Conservation (phyloP, 2,329 filamentous ascomycete genomes). For the Coniochaeta ligniaria region DNA sequence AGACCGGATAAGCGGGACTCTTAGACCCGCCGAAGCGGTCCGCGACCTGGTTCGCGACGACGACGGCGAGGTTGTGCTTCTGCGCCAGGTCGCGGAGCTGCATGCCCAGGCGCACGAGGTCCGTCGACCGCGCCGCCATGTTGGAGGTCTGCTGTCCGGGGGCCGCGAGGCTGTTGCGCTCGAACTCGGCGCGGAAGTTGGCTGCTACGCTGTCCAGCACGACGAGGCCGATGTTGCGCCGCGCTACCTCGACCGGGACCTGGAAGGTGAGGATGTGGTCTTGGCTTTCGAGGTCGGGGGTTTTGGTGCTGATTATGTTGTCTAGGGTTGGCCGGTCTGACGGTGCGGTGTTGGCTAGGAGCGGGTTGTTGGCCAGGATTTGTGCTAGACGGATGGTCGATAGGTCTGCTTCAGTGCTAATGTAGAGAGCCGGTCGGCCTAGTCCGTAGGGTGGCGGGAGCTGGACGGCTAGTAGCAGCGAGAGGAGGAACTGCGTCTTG, state of each 20-base stretch:
- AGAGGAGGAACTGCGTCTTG: slow-evolving; percentile 90
- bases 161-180: slow-evolving; percentile 40
- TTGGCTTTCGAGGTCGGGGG: slow-evolving; percentile 86
- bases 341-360: slow-evolving; percentile 33
- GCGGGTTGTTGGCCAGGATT: slow-evolving; percentile 62
- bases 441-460: slow-evolving; percentile 68
- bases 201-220: slow-evolving; percentile 89
- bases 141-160: slow-evolving; percentile 31
- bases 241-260: slow-evolving; percentile 73
- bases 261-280: slow-evolving; percentile 93
- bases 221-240: slow-evolving; percentile 72
- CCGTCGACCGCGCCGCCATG: slow-evolving; percentile 68
- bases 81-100: slow-evolving; percentile 70
- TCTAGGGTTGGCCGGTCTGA: slow-evolving; percentile 55
- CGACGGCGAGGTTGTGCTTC: slow-evolving; percentile 69
- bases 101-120: slow-evolving; percentile 70
- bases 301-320: slow-evolving; percentile 71
- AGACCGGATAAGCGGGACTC: slow-evolving; percentile 10
- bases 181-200: slow-evolving; percentile 91
- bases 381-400: slow-evolving; percentile 76
- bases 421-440: slow-evolving; percentile 73
- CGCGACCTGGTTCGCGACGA: slow-evolving; percentile 92
- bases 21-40: slow-evolving; percentile 59
- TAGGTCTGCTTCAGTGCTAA: slow-evolving; percentile 84
- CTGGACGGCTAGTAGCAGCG: slow-evolving; percentile 77